Conservation (phyloP, 139 green algal genomes). For the Microglena sp. region DNA sequence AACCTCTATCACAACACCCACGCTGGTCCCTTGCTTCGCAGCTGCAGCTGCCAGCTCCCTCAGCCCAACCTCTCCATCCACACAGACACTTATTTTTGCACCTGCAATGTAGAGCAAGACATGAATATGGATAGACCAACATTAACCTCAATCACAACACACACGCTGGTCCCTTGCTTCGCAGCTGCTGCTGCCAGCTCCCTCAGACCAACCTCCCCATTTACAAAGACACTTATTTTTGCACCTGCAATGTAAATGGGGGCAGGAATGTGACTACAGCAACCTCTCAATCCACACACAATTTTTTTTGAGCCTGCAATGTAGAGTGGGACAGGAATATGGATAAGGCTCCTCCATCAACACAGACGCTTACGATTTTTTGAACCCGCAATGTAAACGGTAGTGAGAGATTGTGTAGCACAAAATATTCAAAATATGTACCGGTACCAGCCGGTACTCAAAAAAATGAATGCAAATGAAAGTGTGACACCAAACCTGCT, state of each 20-base stretch:
- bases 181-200: slow-evolving; percentile 8
- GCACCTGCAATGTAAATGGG: too few relatives aligned
- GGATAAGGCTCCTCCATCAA: too few relatives aligned
- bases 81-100: slow-evolving; percentile 15
- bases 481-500: too few relatives aligned
- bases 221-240: slow-evolving; percentile 15
- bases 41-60: slow-evolving; percentile 10
- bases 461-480: too few relatives aligned
- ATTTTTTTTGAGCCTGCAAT: slow-evolving; percentile 15
- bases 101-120: too few relatives aligned
- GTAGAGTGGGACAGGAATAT: too few relatives aligned
- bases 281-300: slow-evolving; percentile 20
- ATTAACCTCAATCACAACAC: slow-evolving; percentile 39
- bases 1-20: slow-evolving; percentile 36
- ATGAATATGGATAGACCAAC: slow-evolving; percentile 35
- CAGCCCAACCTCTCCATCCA: slow-evolving; percentile 19
- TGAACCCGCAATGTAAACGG: too few relatives aligned
- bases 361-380: too few relatives aligned
- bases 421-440: too few relatives aligned
- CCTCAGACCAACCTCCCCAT: slow-evolving; percentile 15
- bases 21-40: neutral
- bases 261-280: slow-evolving; percentile 35
- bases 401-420: too few relatives aligned
- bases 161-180: slow-evolving; percentile 1
- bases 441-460: too few relatives aligned